Percentiles rank a stretch among this genome's conserved stretches.
These are phyloP conservation scores for Prunus davidiana DNA, from an alignment of 306 rosid species.

Conservation along the genomic window DNA sequence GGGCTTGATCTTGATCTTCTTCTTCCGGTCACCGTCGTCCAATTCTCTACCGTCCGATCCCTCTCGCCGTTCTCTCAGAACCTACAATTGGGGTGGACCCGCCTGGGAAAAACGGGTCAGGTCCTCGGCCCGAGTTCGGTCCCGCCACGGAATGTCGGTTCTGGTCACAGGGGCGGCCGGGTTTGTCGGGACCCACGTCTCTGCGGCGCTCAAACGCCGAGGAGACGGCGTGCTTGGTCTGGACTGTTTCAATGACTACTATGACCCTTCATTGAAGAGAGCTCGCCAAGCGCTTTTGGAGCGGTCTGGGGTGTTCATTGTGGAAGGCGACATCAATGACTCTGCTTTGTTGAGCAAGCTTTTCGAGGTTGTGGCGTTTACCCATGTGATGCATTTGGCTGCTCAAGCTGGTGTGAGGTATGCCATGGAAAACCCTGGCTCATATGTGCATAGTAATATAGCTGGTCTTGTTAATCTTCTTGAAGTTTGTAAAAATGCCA, in stretches of 20 bases:
- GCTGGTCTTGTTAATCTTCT: constrained; percentile 91
- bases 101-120: constrained; percentile 86
- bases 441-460: constrained; percentile 93
- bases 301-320: constrained; percentile 78
- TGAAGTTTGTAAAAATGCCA: constrained; percentile 75
- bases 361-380: constrained; percentile 85
- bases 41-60: constrained; percentile 51
- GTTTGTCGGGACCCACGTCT: constrained; percentile 89
- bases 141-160: constrained; percentile 63
- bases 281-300: constrained; percentile 79
- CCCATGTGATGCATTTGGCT: constrained; percentile 97
- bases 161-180: constrained; percentile 94
- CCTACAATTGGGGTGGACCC: constrained; percentile 80
- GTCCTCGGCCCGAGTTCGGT: constrained; percentile 63
- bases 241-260: constrained; percentile 82
- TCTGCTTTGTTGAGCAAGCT: constrained; percentile 63
- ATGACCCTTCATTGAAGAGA: constrained; percentile 80
- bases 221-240: constrained; percentile 88
- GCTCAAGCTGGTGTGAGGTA: constrained; percentile 99
- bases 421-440: constrained; percentile 94
- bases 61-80: constrained; percentile 73
- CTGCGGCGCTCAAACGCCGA: constrained; percentile 82
- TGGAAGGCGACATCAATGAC: constrained; percentile 95
- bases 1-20: constrained; percentile 77
- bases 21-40: constrained; percentile 65